Base-by-base conservation (phyloP, 352 stramenopile genomes). In the Globisporangium nagaii region DNA sequence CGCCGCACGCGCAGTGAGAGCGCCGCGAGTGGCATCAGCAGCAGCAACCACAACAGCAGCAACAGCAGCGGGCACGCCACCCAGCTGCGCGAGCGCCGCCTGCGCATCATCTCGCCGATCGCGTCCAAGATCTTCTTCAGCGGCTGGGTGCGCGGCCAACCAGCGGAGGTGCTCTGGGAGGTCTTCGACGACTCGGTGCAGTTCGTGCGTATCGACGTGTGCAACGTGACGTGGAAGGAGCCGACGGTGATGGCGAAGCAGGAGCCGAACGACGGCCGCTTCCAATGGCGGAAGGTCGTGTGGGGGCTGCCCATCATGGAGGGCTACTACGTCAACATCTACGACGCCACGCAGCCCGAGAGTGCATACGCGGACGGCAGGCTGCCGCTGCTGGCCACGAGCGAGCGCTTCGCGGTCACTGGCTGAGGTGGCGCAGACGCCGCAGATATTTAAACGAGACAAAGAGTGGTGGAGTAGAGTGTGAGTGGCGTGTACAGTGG, bases 301-400 rank as follows among this genome's bases (percentile, higher is more conserved):
- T 94, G 84, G 84, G 84, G 84, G 53, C 84, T 94, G 79, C 84
- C 84, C 13, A 94, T 91, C 56, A 76, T 69, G 35, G 78, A 88
- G 48, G 79, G 78, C 56, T 94, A 94, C 70, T 94, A 88, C 70
- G 71, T 94, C 51, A 92, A 92, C 68, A 86, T 92, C 65, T 94
- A 92, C 70, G 82, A 88, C 64, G 78, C 81, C 44, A 85, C 77
- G 39, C 41, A 51, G 15, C 53, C 53, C 2, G 49, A 56, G 49
- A 71, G 83, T 51, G 63, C 82, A 56, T 64, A 68, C 47, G 19
- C 25, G 6, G 66, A 74, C 42, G 41, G 41, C 50, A 68, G 66
- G 36, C 54, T 81, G 40, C 53, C 73, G 58, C 57, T 90, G 57
- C 66, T 90, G 34, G 77, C 76, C 11, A 66, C 73, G 59, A 90